phyloP scores from a whole-genome alignment of 1,284 basidiomycete genomes.

The Sphagnurus paluster region DNA sequence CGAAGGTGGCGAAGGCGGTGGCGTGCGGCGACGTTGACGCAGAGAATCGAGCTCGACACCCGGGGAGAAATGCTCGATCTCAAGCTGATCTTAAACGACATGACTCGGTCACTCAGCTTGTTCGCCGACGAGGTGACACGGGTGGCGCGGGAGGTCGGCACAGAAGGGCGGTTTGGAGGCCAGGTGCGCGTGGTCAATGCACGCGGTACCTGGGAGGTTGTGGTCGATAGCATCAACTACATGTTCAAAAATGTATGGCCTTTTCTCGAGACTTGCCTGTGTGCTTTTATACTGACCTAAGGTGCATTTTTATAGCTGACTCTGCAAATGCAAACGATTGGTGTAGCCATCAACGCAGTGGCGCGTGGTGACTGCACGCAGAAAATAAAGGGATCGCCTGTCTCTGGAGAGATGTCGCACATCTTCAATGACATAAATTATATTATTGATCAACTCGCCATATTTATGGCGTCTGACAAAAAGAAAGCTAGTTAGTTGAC shows the following conservation, averaged over 20 bases:
- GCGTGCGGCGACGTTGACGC: slow-evolving; percentile 86
- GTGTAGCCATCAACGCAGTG: slow-evolving; percentile 93
- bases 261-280: slow-evolving; percentile 7
- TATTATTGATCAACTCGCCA: slow-evolving; percentile 95
- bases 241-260: slow-evolving; percentile 76
- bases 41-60: slow-evolving; percentile 89
- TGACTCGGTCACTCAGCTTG: slow-evolving; percentile 86
- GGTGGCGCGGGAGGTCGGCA: slow-evolving; percentile 89
- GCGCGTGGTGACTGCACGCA: slow-evolving; percentile 92
- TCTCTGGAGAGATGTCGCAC: slow-evolving; percentile 94
- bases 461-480: slow-evolving; percentile 92
- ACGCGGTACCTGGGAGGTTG: slow-evolving; percentile 96
- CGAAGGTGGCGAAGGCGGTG: slow-evolving; percentile 86
- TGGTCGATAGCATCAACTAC: slow-evolving; percentile 93
- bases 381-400: slow-evolving; percentile 91
- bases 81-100: slow-evolving; percentile 88
- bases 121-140: slow-evolving; percentile 90
- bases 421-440: slow-evolving; percentile 94
- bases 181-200: slow-evolving; percentile 90
- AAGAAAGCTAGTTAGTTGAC: too few relatives aligned
- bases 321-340: slow-evolving; percentile 93
- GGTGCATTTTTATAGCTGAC: slow-evolving; percentile 61
- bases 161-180: slow-evolving; percentile 86
- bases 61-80: slow-evolving; percentile 89
- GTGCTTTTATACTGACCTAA: not conserved